Percentiles rank a stretch among this genome's conserved stretches.
Evolutionary conservation across 352 stramenopile genomes (phyloP).

Genomic region (Phytophthora idaei): DNA sequence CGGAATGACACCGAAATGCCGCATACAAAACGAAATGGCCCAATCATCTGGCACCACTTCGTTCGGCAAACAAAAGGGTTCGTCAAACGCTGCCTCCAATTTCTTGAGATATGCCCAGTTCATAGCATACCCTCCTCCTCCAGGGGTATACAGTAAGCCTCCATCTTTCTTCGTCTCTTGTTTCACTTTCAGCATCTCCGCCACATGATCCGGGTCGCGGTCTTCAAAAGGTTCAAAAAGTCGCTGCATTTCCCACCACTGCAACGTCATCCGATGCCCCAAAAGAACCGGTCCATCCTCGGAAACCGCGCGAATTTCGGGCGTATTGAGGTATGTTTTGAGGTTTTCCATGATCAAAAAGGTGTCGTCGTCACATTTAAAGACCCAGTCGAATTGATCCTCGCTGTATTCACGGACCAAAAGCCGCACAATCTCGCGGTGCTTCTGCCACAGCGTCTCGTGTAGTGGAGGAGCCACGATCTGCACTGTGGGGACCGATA

Average conservation of each 20-base stretch:
- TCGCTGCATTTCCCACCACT: constrained; percentile 86
- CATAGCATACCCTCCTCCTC: constrained; percentile 82
- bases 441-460: constrained; percentile 85
- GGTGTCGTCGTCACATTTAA: constrained; percentile 90
- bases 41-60: constrained; percentile 83
- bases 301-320: constrained; percentile 44
- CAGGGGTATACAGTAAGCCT: constrained; percentile 84
- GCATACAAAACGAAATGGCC: constrained; percentile 90
- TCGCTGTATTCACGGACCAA: constrained; percentile 66
- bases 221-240: constrained; percentile 72
- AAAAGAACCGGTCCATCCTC: constrained; percentile 56
- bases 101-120: constrained; percentile 83
- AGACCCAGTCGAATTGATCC: constrained; percentile 84
- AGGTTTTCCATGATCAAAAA: constrained; percentile 89
- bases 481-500: constrained; percentile 60
- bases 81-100: constrained; percentile 72
- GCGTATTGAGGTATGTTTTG: constrained; percentile 67
- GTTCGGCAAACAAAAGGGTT: constrained; percentile 73
- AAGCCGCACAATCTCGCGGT: constrained; percentile 81
- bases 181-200: constrained; percentile 55
- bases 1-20: constrained; percentile 65
- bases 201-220: constrained; percentile 63
- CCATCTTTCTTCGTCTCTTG: constrained; percentile 51
- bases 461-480: constrained; percentile 71
- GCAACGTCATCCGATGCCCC: constrained; percentile 86